Base-by-base conservation (phyloP, 495 filamentous ascomycete genomes). In the Neurospora sp. region DNA sequence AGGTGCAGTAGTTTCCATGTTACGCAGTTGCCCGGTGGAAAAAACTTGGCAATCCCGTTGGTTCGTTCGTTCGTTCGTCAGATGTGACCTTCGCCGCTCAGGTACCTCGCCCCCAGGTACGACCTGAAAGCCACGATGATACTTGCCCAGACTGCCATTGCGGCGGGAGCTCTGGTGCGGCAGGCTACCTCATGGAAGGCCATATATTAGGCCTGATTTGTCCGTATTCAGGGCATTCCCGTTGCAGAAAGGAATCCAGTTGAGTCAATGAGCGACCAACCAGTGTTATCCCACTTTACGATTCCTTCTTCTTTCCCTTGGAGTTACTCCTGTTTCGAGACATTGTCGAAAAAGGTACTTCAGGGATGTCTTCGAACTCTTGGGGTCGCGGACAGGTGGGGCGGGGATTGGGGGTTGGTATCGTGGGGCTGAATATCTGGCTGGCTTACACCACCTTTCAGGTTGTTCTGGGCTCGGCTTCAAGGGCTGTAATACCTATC, bases 81-180 rank as follows among this genome's bases (percentile, higher is more conserved):
- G 70, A 70, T 42, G 69, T 70, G 69, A 70, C 69, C 54, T 62
- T 62, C 54, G 54, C 54, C 54, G 54, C 54, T 66, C 54, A 66
- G 54, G 54, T 66, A 66, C 54, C 54, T 62, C 54, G 48, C 24
- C 24, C 54, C 54, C 54, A 17, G 54, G 54, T 34, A 66, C 54
- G 37, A 38, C 37, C 1, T 3, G 5, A 4, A 66, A 66, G 28
- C 24, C 31, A 66, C 54, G 15, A 34, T 66, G 54, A 66, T 34
- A 66, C 54, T 13, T 34, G 54, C 28, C 54, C 54, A 66, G 24
- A 34, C 54, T 66, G 54, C 31, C 28, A 31, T 59, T 59, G 48
- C n/a, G n/a, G n/a, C n/a, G n/a, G n/a, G n/a, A n/a, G n/a, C n/a
- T n/a, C n/a, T n/a, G n/a, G n/a, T n/a, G n/a, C n/a, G n/a, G n/a